Conservation (phyloP, 2,329 filamentous ascomycete genomes). For the Penicillium concentricum region DNA sequence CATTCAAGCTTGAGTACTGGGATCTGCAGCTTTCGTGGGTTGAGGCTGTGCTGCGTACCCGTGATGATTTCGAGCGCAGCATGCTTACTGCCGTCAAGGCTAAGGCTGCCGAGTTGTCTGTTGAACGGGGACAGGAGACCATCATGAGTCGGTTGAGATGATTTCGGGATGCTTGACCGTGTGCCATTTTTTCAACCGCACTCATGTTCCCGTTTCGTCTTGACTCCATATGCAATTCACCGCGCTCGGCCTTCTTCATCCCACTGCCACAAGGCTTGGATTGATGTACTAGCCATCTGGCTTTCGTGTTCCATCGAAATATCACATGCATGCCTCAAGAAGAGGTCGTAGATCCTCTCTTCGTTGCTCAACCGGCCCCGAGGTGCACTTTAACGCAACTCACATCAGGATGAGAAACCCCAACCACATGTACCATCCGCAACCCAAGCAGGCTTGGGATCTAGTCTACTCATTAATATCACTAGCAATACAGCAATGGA, state of each 20-base stretch:
- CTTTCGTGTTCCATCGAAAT: background rate
- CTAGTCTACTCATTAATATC: slow-evolving; percentile 5
- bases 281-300: background rate
- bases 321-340: background rate
- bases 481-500: slow-evolving; percentile 4
- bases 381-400: background rate
- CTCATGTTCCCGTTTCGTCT: too few relatives aligned
- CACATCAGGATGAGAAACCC: background rate
- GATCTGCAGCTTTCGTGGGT: slow-evolving; percentile 95
- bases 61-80: slow-evolving; percentile 90
- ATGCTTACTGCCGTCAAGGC: slow-evolving; percentile 89
- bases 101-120: slow-evolving; percentile 79
- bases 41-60: slow-evolving; percentile 78
- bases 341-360: background rate
- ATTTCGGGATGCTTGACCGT: slow-evolving; percentile 2
- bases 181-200: background rate
- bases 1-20: slow-evolving; percentile 85
- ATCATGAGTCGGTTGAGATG: slow-evolving; percentile 92
- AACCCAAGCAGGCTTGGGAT: slow-evolving; percentile 26
- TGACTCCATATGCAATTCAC: background rate
- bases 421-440: background rate
- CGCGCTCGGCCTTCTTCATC: too few relatives aligned
- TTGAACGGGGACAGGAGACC: slow-evolving; percentile 79
- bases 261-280: background rate
- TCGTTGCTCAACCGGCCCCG: background rate